Base-by-base conservation (phyloP, 371 early-diverging fungal genomes). In the Mycotypha africana region DNA sequence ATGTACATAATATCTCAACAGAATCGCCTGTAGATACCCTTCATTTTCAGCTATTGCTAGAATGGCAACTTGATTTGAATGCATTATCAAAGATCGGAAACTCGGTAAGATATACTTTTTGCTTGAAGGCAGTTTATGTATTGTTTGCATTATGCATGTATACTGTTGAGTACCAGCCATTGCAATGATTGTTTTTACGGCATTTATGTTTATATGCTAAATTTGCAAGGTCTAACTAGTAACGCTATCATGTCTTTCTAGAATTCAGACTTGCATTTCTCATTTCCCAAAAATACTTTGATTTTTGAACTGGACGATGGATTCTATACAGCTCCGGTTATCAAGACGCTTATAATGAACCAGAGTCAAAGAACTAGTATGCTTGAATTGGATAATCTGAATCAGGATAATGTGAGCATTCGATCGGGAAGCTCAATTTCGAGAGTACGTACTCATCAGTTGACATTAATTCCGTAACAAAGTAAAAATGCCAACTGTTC, bases 271-370 rank as follows among this genome's bases (percentile, higher is more conserved):
- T 15, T 71, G 5, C 63, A 69, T 6, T 54, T 46, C 6, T 48
- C 60, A 0, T 62, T 76, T 49, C 78, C 76, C 17, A 64, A 75
- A 44, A 80, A 82, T 41, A 74, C 76, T 1, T 59, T 80, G 9
- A 21, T 80, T 17, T 62, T 80, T 45, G 70, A 67, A 42, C 48
- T 82, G 12, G 62, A 71, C 4, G 71, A 79, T 51, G 82, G 82
- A 4, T 76, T 70, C 39, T 82, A 82, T 42, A 67, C 74, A 14
- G 69, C 74, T 9, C 63, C 76, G 0, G 75, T 76, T 37, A 53
- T 63, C 17, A 51, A 62, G 49, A 45, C 56, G 4, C 44, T 42
- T 15, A 15, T 56, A 10, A 11, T 43, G 1, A 43, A 34, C 20
- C 55, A 55, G n/a, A 57, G 54, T 48, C 63, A 61, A 49, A 47